phyloP scores from a whole-genome alignment of 2,329 filamentous ascomycete species.

The Sporothrix euskadiensis region DNA sequence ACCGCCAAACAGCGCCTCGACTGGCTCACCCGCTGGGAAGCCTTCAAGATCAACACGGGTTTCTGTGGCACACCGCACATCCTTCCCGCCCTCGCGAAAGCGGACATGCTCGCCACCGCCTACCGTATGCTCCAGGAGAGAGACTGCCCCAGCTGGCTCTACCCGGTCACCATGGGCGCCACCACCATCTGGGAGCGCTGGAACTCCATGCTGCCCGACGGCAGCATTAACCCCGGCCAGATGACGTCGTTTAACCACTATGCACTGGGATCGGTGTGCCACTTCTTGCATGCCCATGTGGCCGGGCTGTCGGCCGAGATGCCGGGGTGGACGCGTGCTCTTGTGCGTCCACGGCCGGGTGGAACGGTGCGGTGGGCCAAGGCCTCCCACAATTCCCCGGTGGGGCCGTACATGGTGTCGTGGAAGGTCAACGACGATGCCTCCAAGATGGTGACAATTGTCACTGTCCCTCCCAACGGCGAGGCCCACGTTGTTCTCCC shows the following conservation, averaged over 20 bases:
- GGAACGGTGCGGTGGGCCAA: slow-evolving; percentile 12
- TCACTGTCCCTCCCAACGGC: slow-evolving; percentile 25
- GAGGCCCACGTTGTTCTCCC: slow-evolving; percentile 18
- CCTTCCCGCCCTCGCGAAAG: slow-evolving; percentile 27
- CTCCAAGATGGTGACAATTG: not conserved
- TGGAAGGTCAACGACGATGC: not conserved
- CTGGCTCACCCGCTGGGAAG: slow-evolving; percentile 28
- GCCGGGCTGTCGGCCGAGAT: not conserved
- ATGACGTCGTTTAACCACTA: slow-evolving; percentile 50
- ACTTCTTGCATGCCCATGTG: slow-evolving; percentile 41
- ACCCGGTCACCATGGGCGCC: slow-evolving; percentile 43
- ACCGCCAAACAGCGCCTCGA: slow-evolving; percentile 27
- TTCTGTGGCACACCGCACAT: slow-evolving; percentile 36
- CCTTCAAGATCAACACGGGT: slow-evolving; percentile 33
- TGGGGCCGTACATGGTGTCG: slow-evolving; percentile 13
- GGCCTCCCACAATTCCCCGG: slow-evolving; percentile 22
- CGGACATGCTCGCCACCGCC: slow-evolving; percentile 32
- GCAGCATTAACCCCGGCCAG: slow-evolving; percentile 42
- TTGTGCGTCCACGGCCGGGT: slow-evolving; percentile 34
- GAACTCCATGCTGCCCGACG: slow-evolving; percentile 44
- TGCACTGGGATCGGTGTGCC: slow-evolving; percentile 43
- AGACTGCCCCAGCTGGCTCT: slow-evolving; percentile 41
- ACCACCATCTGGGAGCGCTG: slow-evolving; percentile 48
- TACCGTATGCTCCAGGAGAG: slow-evolving; percentile 42
- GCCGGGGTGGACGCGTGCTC: slow-evolving; percentile 33